phyloP scores from a whole-genome alignment of 805 yeast genomes.

The Barnettozyma wickerhamii region DNA sequence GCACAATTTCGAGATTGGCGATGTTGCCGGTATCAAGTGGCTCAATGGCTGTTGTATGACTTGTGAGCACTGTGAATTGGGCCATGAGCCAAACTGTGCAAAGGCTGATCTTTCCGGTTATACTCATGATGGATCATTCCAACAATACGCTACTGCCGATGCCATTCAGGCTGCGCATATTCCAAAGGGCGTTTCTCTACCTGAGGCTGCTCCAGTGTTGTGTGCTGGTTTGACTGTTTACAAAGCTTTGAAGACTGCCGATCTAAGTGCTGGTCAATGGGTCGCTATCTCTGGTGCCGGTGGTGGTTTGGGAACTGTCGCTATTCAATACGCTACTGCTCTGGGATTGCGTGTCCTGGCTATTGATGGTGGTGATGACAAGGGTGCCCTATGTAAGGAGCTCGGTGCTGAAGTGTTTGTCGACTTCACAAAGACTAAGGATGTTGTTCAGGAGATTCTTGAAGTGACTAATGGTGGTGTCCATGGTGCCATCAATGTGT shows the following conservation, averaged over 20 bases:
- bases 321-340: slow-evolving; percentile 70
- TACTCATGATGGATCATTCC: slow-evolving; percentile 89
- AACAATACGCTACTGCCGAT: slow-evolving; percentile 85
- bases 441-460: slow-evolving; percentile 50
- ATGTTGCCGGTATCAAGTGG: slow-evolving; percentile 83
- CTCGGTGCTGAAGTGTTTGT: slow-evolving; percentile 64
- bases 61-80: slow-evolving; percentile 69
- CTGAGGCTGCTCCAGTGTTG: slow-evolving; percentile 73
- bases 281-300: slow-evolving; percentile 77
- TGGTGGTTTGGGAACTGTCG: slow-evolving; percentile 75
- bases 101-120: slow-evolving; percentile 75
- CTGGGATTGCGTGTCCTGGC: slow-evolving; percentile 73
- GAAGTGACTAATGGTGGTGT: slow-evolving; percentile 68
- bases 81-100: slow-evolving; percentile 69
- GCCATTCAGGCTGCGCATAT: slow-evolving; percentile 82
- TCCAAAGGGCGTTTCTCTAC: slow-evolving; percentile 71
- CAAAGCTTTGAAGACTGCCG: slow-evolving; percentile 83
- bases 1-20: slow-evolving; percentile 69
- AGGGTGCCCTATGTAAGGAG: slow-evolving; percentile 48
- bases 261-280: slow-evolving; percentile 66
- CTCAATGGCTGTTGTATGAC: slow-evolving; percentile 70
- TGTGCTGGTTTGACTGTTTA: slow-evolving; percentile 92
- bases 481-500: slow-evolving; percentile 72
- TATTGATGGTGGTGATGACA: slow-evolving; percentile 67
- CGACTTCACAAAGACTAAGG: slow-evolving; percentile 53